These are phyloP conservation scores for Calonectria hawksworthii DNA, from an alignment of 2,329 filamentous ascomycete species.

Conservation along the genomic window DNA sequence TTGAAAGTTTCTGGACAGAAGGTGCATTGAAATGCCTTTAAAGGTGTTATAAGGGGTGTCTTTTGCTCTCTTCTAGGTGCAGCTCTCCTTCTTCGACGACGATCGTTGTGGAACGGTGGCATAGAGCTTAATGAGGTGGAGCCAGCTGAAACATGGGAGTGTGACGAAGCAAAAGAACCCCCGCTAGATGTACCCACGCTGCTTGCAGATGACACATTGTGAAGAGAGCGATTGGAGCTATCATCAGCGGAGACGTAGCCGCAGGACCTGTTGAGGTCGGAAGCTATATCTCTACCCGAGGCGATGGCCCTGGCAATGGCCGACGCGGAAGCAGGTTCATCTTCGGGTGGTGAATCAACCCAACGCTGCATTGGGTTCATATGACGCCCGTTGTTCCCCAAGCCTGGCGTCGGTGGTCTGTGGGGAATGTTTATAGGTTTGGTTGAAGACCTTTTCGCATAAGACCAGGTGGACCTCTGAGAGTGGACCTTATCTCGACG, in stretches of 20 bases:
- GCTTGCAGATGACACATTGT: slow-evolving; percentile 71
- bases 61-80: slow-evolving; percentile 51
- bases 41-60: slow-evolving; percentile 55
- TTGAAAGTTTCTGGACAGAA: slow-evolving; percentile 78
- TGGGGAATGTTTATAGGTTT: slow-evolving; percentile 81
- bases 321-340: slow-evolving; percentile 71
- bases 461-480: slow-evolving; percentile 76
- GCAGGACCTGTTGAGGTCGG: slow-evolving; percentile 70
- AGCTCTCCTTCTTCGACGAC: slow-evolving; percentile 62
- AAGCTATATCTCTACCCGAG: slow-evolving; percentile 64
- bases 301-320: slow-evolving; percentile 71
- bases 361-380: slow-evolving; percentile 72
- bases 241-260: slow-evolving; percentile 72
- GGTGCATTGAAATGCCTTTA: slow-evolving; percentile 75
- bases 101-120: slow-evolving; percentile 60
- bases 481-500: slow-evolving; percentile 83
- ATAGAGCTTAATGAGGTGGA: slow-evolving; percentile 65
- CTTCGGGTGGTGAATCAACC: slow-evolving; percentile 71
- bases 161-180: slow-evolving; percentile 70
- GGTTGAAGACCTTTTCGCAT: slow-evolving; percentile 69
- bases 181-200: slow-evolving; percentile 73
- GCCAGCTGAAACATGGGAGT: slow-evolving; percentile 69
- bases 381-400: slow-evolving; percentile 64
- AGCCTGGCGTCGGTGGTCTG: slow-evolving; percentile 67
- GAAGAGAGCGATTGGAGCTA: slow-evolving; percentile 70